phyloP scores from a whole-genome alignment of 352 stramenopile genomes.

The Globisporangium cederbergense region DNA sequence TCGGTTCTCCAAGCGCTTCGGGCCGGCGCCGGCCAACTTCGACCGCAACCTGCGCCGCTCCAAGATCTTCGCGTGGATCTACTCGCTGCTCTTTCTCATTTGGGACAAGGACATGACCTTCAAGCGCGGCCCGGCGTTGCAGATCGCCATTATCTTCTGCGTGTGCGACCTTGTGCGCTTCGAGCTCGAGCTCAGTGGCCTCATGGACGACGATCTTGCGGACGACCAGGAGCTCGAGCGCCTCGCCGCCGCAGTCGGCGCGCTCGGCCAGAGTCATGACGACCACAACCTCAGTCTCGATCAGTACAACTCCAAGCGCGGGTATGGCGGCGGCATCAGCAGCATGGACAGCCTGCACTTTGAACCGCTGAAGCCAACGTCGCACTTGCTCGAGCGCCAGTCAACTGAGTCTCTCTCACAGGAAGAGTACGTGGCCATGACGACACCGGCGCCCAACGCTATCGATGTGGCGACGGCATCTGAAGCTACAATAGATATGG shows the following conservation, averaged over 20 bases:
- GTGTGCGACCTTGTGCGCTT: conserved; percentile 67
- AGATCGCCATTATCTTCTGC: conserved; percentile 68
- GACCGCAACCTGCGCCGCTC: conserved; percentile 60
- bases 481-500: neutral
- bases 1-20: conserved; percentile 32
- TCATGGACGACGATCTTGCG: conserved; percentile 49
- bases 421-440: conserved; percentile 17
- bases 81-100: conserved; percentile 56
- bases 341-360: neutral
- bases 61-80: conserved; percentile 71
- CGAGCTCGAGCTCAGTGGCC: conserved; percentile 64
- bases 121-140: conserved; percentile 64
- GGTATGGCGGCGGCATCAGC: too few species aligned
- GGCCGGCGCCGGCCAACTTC: conserved; percentile 55
- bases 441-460: neutral
- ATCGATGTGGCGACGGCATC: neutral
- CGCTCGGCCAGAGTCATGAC: neutral
- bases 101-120: conserved; percentile 69
- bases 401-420: conserved; percentile 16
- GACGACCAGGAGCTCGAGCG: conserved; percentile 27
- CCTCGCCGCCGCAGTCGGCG: conserved; percentile 8
- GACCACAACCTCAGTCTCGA: neutral
- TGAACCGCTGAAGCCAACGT: conserved; percentile 1
- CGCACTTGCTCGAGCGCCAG: conserved; percentile 6
- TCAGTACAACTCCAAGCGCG: conserved; percentile 1